Base-by-base conservation (phyloP, 75 land plant genomes). In the Pinus tabuliformis region DNA sequence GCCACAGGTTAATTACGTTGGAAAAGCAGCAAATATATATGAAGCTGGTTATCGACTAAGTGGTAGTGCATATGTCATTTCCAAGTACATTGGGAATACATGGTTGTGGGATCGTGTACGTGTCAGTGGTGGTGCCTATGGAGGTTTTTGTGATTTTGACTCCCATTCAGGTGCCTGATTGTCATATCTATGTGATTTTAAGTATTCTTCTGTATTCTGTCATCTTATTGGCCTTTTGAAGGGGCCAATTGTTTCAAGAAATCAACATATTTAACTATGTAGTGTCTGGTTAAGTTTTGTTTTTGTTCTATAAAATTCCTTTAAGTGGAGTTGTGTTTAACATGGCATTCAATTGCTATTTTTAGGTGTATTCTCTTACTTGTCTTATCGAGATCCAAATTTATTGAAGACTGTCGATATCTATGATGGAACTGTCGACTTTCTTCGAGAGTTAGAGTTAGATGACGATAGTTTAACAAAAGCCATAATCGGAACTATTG, bases 41-140 rank as follows among this genome's bases (percentile, higher is more conserved):
- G 88, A 95, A 21, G 86, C 92, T n/a, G 99, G 99, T 37, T 97
- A 97, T 82, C 72, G 91, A 68, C 88, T 97, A n/a, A 83, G 80
- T 57, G 99, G 99, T 59, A 95, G 98, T 89, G 94, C 98, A 5
- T 95, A 97, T 86, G 99, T 97, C 26, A 97, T 97, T 78, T 95
- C 96, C 57, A 95, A 95, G 81, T 76, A 90, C 74, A 93, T 97
- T 70, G 87, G 96, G 26, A 97, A 89, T 78, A 91, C 98, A 58
- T 97, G 99, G 99, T 81, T 97, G 24, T 97, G 99, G 99, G 99
- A 97, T 61, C 98, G 98, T 73, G 96, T 97, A 6, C 85, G 99
- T 70, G 99, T 97, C 54, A 97, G 99, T 85, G 99, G 99, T 81
- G 99, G 99, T 37, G 99, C 99, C 52, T 97, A 97, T 91, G 99